Base-by-base conservation (phyloP, 345 rosid genomes). In the Eucalyptus pumila region DNA sequence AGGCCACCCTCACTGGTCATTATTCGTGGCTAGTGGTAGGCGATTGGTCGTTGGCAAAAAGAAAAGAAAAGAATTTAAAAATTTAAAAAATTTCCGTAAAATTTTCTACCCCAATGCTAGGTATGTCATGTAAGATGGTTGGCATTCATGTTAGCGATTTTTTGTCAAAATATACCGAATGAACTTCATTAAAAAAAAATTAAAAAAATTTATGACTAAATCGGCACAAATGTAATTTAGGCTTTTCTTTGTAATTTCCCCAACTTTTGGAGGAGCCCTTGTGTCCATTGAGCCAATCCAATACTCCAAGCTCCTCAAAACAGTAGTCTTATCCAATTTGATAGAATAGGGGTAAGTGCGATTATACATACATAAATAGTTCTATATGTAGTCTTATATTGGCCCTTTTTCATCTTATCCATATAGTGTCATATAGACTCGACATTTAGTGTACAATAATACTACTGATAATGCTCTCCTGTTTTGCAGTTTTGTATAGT, bases 1-100 rank as follows among this genome's bases (percentile, higher is more conserved):
- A 24, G 27, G 62, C 27, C 30, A 10, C 62, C 30, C 27, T 56
- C 27, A 52, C 0, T 52, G 5, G 24, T 52, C 24, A 7, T 8
- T 19, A 52, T 52, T 56, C 1, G 0, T 56, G 62, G 62, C 13
- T 24, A 1, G 12, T 56, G 30, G 62, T 56, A 9, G 27, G 6
- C 0, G 0, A 1, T 0, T 24, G 3, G 6, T 56, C 1, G 0
- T 24, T 56, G 12, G 27, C 62, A 1, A 23, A 23, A 56, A 21
- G 4, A 54, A 8, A 4, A 54, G 0, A 8, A 56, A 23, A 54
- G 5, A 5, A 42, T 42, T 42, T 42, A 54, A 23, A 9, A 9
- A 21, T 1, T 23, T 9, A 9, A 56, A 56, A 9, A 23, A 2
- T 56, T 56, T 56, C 12, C 62, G 24, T 23, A 56, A 23, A 56